Evolutionary conservation across 768 basidiomycete species (phyloP).

Genomic region (Amanita muscaria): DNA sequence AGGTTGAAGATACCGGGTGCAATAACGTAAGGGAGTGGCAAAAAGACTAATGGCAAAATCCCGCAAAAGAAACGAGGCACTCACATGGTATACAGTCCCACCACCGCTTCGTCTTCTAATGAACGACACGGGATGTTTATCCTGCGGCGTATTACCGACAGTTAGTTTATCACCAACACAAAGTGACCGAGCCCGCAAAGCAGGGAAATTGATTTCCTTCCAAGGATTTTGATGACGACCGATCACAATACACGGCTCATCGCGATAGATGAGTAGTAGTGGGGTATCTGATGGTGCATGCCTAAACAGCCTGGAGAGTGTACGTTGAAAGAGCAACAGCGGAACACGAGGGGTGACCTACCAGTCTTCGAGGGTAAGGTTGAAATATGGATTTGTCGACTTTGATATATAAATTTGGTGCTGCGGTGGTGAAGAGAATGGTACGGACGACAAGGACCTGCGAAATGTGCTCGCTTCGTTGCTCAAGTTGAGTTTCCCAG

Average conservation of each 20-base stretch:
- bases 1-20: too few relatives aligned
- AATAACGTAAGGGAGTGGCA: not conserved
- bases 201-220: constrained; percentile 84
- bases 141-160: not conserved
- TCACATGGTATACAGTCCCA: constrained; percentile 92
- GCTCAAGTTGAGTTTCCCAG: not conserved
- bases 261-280: constrained; percentile 80
- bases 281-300: constrained; percentile 59
- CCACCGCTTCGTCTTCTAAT: constrained; percentile 86
- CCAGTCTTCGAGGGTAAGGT: constrained; percentile 89
- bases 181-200: constrained; percentile 32
- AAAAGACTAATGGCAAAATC: not conserved
- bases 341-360: constrained; percentile 23
- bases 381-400: constrained; percentile 81
- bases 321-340: not conserved
- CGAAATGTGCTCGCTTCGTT: not conserved
- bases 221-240: constrained; percentile 97
- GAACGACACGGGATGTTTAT: constrained; percentile 47
- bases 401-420: constrained; percentile 64
- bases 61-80: constrained; percentile 19
- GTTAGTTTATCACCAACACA: not conserved
- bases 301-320: constrained; percentile 45
- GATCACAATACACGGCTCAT: constrained; percentile 84
- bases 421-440: constrained; percentile 16
- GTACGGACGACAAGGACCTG: not conserved